Percentiles rank a stretch among this genome's conserved stretches.
Evolutionary conservation across 306 rosid genomes (phyloP).

Genomic region (Medicago truncatula): DNA sequence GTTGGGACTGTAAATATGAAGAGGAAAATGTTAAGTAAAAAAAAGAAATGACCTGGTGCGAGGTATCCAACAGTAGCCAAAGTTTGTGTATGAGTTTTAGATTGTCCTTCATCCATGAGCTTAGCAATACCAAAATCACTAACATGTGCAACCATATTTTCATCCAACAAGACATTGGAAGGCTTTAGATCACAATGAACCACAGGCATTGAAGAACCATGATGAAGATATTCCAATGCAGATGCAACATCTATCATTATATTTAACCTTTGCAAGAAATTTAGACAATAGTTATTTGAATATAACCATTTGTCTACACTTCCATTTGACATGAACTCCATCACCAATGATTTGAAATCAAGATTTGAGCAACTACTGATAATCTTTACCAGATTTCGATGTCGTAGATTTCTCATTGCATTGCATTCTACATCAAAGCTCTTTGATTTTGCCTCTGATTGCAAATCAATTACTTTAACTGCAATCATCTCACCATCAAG

Average conservation of each 20-base stretch:
- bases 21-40: not conserved
- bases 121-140: slow-evolving; percentile 52
- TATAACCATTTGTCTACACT: slow-evolving; percentile 39
- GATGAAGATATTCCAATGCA: slow-evolving; percentile 54
- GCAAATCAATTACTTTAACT: slow-evolving; percentile 36
- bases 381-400: slow-evolving; percentile 36
- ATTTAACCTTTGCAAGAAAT: slow-evolving; percentile 31
- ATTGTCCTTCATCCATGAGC: slow-evolving; percentile 49
- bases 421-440: slow-evolving; percentile 42
- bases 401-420: slow-evolving; percentile 43
- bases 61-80: slow-evolving; percentile 57
- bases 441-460: slow-evolving; percentile 15
- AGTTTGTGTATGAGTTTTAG: slow-evolving; percentile 39
- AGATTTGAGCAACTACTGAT: slow-evolving; percentile 38
- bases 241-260: slow-evolving; percentile 42
- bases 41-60: slow-evolving; percentile 50
- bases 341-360: slow-evolving; percentile 39
- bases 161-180: slow-evolving; percentile 50
- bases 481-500: slow-evolving; percentile 33
- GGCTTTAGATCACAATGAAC: slow-evolving; percentile 61
- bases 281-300: slow-evolving; percentile 25
- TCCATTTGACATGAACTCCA: slow-evolving; percentile 40
- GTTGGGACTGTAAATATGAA: not conserved
- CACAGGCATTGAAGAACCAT: slow-evolving; percentile 35
- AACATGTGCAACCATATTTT: slow-evolving; percentile 50